phyloP scores from a whole-genome alignment of 192 early-diverging fungal genomes.

The Coemansia sp. region DNA sequence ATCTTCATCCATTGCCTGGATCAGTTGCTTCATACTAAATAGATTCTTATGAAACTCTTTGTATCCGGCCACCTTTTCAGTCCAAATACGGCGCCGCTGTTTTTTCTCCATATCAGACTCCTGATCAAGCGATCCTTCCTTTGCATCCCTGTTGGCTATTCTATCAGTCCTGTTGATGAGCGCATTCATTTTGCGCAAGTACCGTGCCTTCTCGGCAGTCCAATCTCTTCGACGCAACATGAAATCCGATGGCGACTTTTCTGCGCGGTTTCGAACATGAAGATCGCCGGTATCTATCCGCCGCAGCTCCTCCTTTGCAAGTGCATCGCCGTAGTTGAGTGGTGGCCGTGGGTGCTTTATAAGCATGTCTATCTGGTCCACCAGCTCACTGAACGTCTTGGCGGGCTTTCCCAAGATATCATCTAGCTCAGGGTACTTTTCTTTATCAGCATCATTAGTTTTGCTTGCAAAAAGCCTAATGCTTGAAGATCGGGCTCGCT shows the following conservation, averaged over 20 bases:
- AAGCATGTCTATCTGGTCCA: slow-evolving; percentile 39
- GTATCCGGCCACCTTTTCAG: slow-evolving; percentile 43
- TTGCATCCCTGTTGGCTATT: not conserved
- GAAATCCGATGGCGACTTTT: not conserved
- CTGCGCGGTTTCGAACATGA: not conserved
- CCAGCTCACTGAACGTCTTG: slow-evolving; percentile 28
- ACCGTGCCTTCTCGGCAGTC: not conserved
- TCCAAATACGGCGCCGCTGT: slow-evolving; percentile 42
- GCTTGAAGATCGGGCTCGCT: not conserved
- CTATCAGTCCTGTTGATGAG: not conserved
- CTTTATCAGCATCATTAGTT: not conserved
- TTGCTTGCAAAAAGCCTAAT: slow-evolving; percentile 2
- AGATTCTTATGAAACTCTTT: slow-evolving; percentile 28
- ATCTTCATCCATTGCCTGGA: slow-evolving; percentile 12
- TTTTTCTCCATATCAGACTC: slow-evolving; percentile 37
- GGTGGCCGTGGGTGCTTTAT: slow-evolving; percentile 52
- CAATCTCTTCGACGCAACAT: slow-evolving; percentile 15
- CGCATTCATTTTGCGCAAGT: too few relatives aligned
- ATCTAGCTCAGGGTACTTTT: slow-evolving; percentile 25
- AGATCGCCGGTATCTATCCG: slow-evolving; percentile 27
- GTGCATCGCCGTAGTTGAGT: slow-evolving; percentile 49
- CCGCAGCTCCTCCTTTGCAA: slow-evolving; percentile 50
- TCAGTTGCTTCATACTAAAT: slow-evolving; percentile 30
- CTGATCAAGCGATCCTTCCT: slow-evolving; percentile 21
- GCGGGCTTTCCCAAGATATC: slow-evolving; percentile 39